Evolutionary conservation across 345 rosid genomes (phyloP), one percentile per base, ranked within the genome.

Genomic region (Schrenkiella parvula): DNA sequence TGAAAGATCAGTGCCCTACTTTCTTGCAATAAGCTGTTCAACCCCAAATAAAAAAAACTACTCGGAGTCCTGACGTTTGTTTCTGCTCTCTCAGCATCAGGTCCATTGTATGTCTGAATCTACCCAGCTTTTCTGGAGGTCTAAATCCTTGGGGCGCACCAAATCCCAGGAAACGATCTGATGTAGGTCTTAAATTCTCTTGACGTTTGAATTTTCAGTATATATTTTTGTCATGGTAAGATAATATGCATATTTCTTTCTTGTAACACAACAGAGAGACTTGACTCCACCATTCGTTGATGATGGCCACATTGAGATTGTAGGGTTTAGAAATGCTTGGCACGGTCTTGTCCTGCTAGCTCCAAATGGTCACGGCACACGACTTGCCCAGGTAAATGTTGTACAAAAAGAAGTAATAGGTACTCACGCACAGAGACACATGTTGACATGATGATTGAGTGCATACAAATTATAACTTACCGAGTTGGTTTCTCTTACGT

Each of bases 271-370:
- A 53, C 88, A 93, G 97, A 88, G 88, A 81, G 87, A 77, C 54
- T 79, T 89, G 79, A 93, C 98, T 75, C 87, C 90, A 7, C 97
- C 97, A 52, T 87, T 52, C 29, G 97, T 93, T 26, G 96, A 93
- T 75, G 98, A 91, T 79, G 95, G 90, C 59, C 87, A 64, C 67
- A 62, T 93, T 8, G 97, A 91, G 80, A 78, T 93, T 57, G 97
- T 91, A 75, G 98, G 98, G 64, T 93, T 91, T 68, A 82, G 92
- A 85, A 91, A 93, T 84, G 98, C 98, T 66, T 93, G 98, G 98
- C 98, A 93, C 65, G 96, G 97, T 66, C 95, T 93, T 39, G 90
- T 87, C 32, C 78, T 93, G 65, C 81, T 83, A 25, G 83, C 97
- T 77, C 96, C 97, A 19, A 84, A 89, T 5, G 97, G 97, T 53